Percentiles rank a stretch among this genome's conserved stretches.
Conservation (phyloP, 2,329 filamentous ascomycete species). For the Fusarium multiceps region DNA sequence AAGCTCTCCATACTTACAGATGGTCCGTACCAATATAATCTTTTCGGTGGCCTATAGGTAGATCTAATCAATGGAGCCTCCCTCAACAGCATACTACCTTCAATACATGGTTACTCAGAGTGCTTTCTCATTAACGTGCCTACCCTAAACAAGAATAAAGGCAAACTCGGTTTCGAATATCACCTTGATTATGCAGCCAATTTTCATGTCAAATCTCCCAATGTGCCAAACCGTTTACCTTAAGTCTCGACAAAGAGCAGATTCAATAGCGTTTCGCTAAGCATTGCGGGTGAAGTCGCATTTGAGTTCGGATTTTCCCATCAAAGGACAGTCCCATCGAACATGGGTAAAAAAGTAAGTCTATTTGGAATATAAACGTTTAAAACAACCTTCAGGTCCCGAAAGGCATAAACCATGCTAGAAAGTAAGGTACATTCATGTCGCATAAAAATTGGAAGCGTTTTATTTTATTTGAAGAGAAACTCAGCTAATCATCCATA, state of each 20-base stretch:
- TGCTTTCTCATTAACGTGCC: neutral
- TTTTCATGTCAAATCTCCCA: neutral
- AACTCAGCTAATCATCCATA: neutral
- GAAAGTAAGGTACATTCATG: neutral
- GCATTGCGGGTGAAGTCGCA: neutral
- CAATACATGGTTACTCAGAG: neutral
- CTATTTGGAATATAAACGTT: neutral
- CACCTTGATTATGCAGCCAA: neutral
- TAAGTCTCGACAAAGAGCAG: neutral
- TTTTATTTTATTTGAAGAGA: neutral
- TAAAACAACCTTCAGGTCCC: neutral
- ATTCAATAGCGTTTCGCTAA: neutral
- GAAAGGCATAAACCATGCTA: neutral
- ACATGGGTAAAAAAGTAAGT: neutral
- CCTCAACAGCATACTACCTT: neutral
- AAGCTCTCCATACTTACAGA: neutral
- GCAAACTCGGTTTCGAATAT: neutral
- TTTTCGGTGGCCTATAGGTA: neutral
- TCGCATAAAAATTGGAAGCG: neutral
- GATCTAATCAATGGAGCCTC: neutral
- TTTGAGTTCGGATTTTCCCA: neutral
- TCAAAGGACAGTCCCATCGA: neutral
- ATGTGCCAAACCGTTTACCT: neutral
- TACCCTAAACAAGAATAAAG: neutral
- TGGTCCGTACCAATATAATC: neutral